Conservation (phyloP, 169 alveolate genomes). For the Cryptosporidium viatorum region DNA sequence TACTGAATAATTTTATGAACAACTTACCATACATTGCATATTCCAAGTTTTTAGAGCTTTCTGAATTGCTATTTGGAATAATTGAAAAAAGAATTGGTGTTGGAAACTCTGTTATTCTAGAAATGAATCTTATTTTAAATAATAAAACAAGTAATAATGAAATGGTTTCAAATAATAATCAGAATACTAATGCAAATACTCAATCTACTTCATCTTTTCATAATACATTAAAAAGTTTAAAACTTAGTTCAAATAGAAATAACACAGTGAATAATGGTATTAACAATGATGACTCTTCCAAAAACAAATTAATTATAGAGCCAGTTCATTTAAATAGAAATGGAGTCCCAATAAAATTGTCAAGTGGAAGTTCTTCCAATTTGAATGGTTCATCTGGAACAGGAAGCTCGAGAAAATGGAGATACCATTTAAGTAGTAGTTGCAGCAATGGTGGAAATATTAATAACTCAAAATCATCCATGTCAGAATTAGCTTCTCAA, state of each 20-base stretch:
- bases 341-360: neutral
- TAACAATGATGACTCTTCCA: neutral
- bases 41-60: conserved; percentile 27
- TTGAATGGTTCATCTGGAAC: conserved; percentile 5
- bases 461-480: neutral
- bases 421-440: neutral
- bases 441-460: neutral
- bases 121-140: conserved; percentile 21
- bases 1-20: neutral
- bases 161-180: neutral
- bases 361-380: neutral
- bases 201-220: conserved; percentile 8
- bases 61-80: conserved; percentile 2
- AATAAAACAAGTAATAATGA: neutral
- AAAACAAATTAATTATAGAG: neutral
- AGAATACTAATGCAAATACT: neutral
- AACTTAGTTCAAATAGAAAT: conserved; percentile 18
- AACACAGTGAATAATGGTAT: neutral
- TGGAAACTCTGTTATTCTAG: conserved; percentile 15
- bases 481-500: neutral
- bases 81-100: conserved; percentile 4
- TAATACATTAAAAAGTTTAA: conserved; percentile 12
- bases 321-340: conserved; percentile 29
- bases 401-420: neutral
- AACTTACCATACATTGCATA: conserved; percentile 54